Evolutionary conservation across 768 basidiomycete genomes (phyloP), one percentile per base, ranked within the genome.

Genomic region (Panaeolus cyanescens): DNA sequence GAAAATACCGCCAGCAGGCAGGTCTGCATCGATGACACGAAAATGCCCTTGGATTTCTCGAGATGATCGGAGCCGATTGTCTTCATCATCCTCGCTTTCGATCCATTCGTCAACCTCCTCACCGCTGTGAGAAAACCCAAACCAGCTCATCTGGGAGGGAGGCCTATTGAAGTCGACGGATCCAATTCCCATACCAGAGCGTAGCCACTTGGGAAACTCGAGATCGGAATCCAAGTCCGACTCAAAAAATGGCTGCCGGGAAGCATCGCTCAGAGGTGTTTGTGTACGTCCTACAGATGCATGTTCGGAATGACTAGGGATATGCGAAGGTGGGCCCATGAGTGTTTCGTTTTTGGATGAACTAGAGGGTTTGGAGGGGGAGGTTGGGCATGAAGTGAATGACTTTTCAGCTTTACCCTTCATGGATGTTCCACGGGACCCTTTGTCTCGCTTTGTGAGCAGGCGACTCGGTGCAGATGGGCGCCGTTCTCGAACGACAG

Each of bases 101-200:
- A 28, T 3, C 45, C 45, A 50, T 36, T 59, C 61, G 33, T 62
- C 55, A 8, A 42, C 31, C 5, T 59, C 64, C 17, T 45, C 61
- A 42, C 56, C 42, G 37, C 22, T n/a, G 19, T 31, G 36, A 56
- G 30, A 20, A 58, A 55, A 64, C 6, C 66, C 59, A 59, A 54
- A 58, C 30, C 36, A 20, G 20, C 59, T 59, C 70, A 78, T 68
- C 61, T 78, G 78, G 4, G 79, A 80, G 6, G 78, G 79, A 20
- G 78, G 76, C 15, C 79, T 64, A 32, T 80, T 75, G 62, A 80
- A 80, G 60, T 79, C 73, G 12, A 78, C 56, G n/a, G 66, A 64
- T 33, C 75, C 71, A 32, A 66, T 60, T 30, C 67, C 63, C 62
- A 66, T 67, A 62, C 71, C 73, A 9, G 32, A 32, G n/a, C 45